Evolutionary conservation across 371 early-diverging fungal genomes (phyloP).

Genomic region (Mucor circinelloides): DNA sequence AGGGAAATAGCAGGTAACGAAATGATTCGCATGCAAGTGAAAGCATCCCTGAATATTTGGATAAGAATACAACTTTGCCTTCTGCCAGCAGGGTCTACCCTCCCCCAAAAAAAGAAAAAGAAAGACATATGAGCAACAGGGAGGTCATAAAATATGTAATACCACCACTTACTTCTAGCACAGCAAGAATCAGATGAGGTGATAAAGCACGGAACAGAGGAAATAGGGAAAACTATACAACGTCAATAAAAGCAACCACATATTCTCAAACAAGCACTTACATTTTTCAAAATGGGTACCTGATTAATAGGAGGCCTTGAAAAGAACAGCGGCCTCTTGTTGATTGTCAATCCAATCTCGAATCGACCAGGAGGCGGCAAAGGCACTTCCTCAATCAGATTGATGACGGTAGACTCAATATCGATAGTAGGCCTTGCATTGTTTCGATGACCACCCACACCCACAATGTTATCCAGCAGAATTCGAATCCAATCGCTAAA

Average conservation of each 20-base stretch:
- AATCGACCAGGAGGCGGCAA: constrained; percentile 83
- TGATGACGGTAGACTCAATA: constrained; percentile 63
- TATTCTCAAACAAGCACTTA: no score
- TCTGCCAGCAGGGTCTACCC: constrained; percentile 70
- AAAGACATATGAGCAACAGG: no score
- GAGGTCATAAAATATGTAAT: no score
- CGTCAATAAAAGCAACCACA: no score
- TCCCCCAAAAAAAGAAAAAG: background rate
- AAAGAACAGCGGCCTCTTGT: constrained; percentile 65
- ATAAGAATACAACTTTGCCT: constrained; percentile 76
- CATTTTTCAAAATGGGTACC: constrained; percentile 78
- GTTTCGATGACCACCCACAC: constrained; percentile 54
- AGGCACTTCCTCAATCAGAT: constrained; percentile 76
- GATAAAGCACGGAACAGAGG: constrained; percentile 78
- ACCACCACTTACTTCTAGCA: constrained; percentile 62
- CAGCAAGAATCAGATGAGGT: constrained; percentile 67
- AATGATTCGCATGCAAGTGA: constrained; percentile 73
- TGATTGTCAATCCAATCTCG: constrained; percentile 72
- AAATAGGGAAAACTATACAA: constrained; percentile 73
- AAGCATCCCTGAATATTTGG: constrained; percentile 72
- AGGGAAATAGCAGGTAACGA: constrained; percentile 72
- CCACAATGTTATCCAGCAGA: constrained; percentile 61
- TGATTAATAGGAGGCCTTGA: constrained; percentile 80
- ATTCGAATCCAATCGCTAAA: constrained; percentile 80
- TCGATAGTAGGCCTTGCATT: constrained; percentile 34